Percentiles rank a stretch among this genome's conserved stretches.
Conservation (phyloP, 1,284 basidiomycete genomes). For the Ganoderma lingzhi region DNA sequence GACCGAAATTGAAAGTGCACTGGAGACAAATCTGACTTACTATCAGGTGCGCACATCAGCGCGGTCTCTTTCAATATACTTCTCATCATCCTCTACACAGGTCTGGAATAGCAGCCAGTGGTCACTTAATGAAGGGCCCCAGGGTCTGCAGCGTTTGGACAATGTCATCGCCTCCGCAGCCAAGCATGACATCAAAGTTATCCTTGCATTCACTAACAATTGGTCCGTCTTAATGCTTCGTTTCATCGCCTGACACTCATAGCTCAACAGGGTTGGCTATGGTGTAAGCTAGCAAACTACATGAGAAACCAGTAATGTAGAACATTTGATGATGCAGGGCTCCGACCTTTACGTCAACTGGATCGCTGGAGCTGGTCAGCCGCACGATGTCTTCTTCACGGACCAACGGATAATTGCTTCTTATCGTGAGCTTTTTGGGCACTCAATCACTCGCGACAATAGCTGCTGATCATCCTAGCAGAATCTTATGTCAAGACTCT, state of each 20-base stretch:
- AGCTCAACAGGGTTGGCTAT: conserved; percentile 43
- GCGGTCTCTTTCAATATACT: neutral
- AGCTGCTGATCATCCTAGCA: conserved; percentile 31
- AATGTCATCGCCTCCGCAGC: conserved; percentile 65
- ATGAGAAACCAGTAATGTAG: neutral
- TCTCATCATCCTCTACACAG: conserved; percentile 32
- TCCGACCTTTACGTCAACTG: conserved; percentile 61
- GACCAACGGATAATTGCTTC: conserved; percentile 55
- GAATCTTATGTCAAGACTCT: conserved; percentile 62
- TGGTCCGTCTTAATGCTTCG: conserved; percentile 50
- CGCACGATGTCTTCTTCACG: conserved; percentile 63
- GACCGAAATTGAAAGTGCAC: conserved; percentile 64
- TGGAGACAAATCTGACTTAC: conserved; percentile 54
- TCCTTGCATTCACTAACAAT: conserved; percentile 76
- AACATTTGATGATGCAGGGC: conserved; percentile 33
- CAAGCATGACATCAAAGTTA: conserved; percentile 64
- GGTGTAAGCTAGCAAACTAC: conserved; percentile 35
- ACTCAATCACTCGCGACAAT: neutral
- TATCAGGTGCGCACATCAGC: conserved; percentile 49
- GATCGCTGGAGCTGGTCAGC: conserved; percentile 52
- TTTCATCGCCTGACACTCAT: neutral
- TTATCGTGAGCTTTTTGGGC: conserved; percentile 51
- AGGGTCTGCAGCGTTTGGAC: conserved; percentile 75
- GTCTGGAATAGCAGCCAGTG: conserved; percentile 60
- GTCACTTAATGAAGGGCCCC: conserved; percentile 64